phyloP scores from a whole-genome alignment of 768 basidiomycete species.

The Erythrobasidium yunnanense region DNA sequence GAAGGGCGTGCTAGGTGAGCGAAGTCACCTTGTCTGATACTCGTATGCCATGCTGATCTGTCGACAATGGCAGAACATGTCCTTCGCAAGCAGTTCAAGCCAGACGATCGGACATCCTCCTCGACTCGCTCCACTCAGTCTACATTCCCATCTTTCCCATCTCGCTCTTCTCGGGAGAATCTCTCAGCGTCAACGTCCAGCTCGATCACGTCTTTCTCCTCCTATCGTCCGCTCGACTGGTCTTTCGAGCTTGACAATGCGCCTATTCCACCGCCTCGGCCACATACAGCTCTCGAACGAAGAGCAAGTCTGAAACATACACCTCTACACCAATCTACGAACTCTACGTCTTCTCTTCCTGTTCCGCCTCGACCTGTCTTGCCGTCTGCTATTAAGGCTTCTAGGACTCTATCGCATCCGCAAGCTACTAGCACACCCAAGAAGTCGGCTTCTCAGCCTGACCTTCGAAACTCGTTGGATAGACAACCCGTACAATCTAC shows the following conservation, averaged over 20 bases:
- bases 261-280: background rate
- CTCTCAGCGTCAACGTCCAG: constrained; percentile 7
- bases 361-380: no score
- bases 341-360: no score
- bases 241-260: background rate
- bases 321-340: no score
- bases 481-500: no score
- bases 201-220: constrained; percentile 18
- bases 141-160: background rate
- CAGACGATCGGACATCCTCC: background rate
- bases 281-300: background rate
- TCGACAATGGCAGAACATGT: constrained; percentile 3
- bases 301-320: no score
- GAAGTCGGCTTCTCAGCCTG: no score
- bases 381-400: no score
- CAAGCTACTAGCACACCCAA: no score
- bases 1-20: constrained; percentile 1
- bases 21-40: background rate
- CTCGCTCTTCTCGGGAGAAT: background rate
- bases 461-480: no score
- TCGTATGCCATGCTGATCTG: background rate
- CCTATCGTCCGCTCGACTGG: constrained; percentile 21
- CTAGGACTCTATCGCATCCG: no score
- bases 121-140: background rate
- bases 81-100: constrained; percentile 7